Base-by-base conservation (phyloP, 2,329 filamentous ascomycete species). In the Nemania sp. region DNA sequence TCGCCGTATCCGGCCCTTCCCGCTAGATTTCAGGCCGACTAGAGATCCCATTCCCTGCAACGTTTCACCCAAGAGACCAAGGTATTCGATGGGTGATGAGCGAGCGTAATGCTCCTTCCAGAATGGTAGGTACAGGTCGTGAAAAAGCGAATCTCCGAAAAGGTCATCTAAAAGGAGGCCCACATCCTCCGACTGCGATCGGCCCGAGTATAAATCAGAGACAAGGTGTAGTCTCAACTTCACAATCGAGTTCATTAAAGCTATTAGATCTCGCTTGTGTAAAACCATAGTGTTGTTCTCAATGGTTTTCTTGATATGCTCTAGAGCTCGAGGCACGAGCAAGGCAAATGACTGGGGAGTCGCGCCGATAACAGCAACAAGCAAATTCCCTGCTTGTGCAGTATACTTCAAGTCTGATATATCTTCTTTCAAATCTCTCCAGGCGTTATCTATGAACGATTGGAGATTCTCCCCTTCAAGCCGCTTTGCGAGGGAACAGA, bases 341-440 rank as follows among this genome's bases (percentile, higher is more conserved):
- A 85, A 76, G 7, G 82, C 79, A 70, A 88, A 89, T 0, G 85
- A 82, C 26, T 79, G 77, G 3, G 80, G 76, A 38, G 81, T 85
- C 15, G 86, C 83, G 47, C 83, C 86, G 62, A 85, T 75, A 3
- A 88, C 81, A 58, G 84, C 84, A 63, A 85, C 81, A 8, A 88
- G 76, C 7, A 89, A 78, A 45, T 85, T 82, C 5, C 87, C 87
- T 8, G 86, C 85, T 6, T 83, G 79, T 35, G 83, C 82, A 0
- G 85, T 82, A 69, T 88, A 89, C 13, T 82, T 83, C 2, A 84
- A 80, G 66, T 84, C 88, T 4, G 82, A 82, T 22, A 89, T 76
- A 63, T 89, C 87, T 29, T 84, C 82, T 15, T 83, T 80, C 64
- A 86, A 85, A 72, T 89, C 87, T 38, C 82, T 81, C 66, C 85